Conservation (phyloP, 257 asterid species). For the Striga asiatica region DNA sequence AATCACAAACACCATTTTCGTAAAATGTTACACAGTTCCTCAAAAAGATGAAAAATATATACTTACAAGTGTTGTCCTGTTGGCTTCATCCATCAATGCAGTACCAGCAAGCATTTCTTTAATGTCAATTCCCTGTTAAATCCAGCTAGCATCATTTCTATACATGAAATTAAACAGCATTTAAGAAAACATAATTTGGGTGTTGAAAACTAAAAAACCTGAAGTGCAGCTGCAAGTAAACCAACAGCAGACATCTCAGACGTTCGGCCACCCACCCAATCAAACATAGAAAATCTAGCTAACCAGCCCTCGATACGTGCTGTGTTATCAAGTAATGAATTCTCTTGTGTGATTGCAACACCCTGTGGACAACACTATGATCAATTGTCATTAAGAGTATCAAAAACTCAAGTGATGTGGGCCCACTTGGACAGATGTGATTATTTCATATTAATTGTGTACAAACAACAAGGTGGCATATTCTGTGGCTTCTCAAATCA, state of each 20-base stretch:
- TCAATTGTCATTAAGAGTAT: constrained; percentile 9
- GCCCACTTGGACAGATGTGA: constrained; percentile 11
- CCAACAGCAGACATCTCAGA: constrained; percentile 99
- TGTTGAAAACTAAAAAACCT: constrained; percentile 42
- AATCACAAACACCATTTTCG: background rate
- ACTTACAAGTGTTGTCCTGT: constrained; percentile 53
- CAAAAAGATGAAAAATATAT: constrained; percentile 8
- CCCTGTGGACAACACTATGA: constrained; percentile 42
- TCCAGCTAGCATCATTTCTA: constrained; percentile 14
- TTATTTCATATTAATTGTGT: too few relatives aligned
- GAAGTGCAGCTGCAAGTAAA: constrained; percentile 97
- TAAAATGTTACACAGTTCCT: background rate
- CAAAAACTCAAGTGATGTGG: background rate
- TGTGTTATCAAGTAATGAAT: constrained; percentile 91
- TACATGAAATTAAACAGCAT: constrained; percentile 2
- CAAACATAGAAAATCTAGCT: constrained; percentile 95
- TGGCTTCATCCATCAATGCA: constrained; percentile 94
- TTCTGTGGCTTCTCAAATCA: too few relatives aligned
- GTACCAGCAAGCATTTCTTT: constrained; percentile 96
- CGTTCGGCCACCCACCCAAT: constrained; percentile 99
- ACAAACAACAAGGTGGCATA: too few relatives aligned
- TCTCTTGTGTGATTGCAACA: constrained; percentile 95
- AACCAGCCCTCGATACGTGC: constrained; percentile 97
- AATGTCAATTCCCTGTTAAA: constrained; percentile 74
- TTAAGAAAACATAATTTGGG: too few relatives aligned